Percentiles rank a stretch among this genome's conserved stretches.
These are phyloP conservation scores for Gossypium stocksii DNA, from an alignment of 345 rosid species.

Conservation along the genomic window DNA sequence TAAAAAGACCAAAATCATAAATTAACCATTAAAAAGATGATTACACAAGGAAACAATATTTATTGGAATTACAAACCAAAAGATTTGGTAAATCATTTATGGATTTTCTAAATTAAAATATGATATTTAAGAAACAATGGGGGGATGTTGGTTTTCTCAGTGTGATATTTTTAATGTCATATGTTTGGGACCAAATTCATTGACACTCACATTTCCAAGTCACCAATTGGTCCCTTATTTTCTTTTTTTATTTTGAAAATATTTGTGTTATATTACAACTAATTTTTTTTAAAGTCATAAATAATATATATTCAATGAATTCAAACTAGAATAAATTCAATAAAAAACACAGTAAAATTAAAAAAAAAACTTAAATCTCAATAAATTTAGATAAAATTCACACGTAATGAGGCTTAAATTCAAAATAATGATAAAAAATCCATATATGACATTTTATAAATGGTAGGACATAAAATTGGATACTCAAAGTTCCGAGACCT, in stretches of 20 bases:
- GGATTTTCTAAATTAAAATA: conserved; percentile 33
- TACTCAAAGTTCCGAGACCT: no score
- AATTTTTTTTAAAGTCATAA: no score
- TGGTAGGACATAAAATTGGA: no score
- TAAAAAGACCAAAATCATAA: no score
- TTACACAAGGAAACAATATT: neutral
- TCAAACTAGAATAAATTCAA: no score
- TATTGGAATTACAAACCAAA: conserved; percentile 10
- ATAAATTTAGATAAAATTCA: fast-evolving
- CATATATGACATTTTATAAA: no score
- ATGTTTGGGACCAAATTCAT: conserved; percentile 28
- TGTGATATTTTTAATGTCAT: conserved; percentile 14
- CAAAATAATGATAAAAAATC: no score
- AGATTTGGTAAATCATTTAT: conserved; percentile 10
- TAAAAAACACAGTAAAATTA: no score
- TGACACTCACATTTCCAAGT: conserved; percentile 25
- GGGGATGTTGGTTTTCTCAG: conserved; percentile 41
- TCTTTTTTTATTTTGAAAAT: neutral
- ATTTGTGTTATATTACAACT: no score
- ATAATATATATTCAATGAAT: no score
- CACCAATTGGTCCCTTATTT: conserved; percentile 6
- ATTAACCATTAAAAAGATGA: neutral
- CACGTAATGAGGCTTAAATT: no score
- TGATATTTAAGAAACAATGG: conserved; percentile 28
- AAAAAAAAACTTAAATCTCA: no score